Percentiles rank a stretch among this genome's conserved stretches.
Evolutionary conservation across 2,329 filamentous ascomycete species (phyloP).

Genomic region (Malbranchea zuffiana): DNA sequence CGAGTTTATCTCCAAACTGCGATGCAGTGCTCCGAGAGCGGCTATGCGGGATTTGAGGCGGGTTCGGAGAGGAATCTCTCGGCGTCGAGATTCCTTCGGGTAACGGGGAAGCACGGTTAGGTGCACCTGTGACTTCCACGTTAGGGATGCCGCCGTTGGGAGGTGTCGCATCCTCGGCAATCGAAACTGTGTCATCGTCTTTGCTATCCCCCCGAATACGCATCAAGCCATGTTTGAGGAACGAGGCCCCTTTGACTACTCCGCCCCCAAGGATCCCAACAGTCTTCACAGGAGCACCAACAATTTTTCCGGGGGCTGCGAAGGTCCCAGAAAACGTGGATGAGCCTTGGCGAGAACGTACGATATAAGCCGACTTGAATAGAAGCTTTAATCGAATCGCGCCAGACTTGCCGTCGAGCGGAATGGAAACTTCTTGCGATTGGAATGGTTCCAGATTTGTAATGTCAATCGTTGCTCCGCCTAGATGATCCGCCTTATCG

Average conservation of each 20-base stretch:
- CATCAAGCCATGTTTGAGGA: constrained; percentile 75
- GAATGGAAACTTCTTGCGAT: constrained; percentile 60
- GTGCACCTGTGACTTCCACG: constrained; percentile 18
- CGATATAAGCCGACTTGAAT: constrained; percentile 88
- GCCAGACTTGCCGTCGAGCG: constrained; percentile 82
- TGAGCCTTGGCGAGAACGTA: constrained; percentile 73
- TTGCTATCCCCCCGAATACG: constrained; percentile 34
- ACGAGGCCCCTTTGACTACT: constrained; percentile 80
- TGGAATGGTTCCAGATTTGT: constrained; percentile 75
- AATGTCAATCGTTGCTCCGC: constrained; percentile 63
- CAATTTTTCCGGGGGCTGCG: constrained; percentile 73
- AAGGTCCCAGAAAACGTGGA: constrained; percentile 91
- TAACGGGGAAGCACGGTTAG: constrained; percentile 37
- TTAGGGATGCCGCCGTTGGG: constrained; percentile 7
- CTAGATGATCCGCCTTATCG: constrained; percentile 86
- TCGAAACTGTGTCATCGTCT: constrained; percentile 14
- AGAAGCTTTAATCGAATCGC: constrained; percentile 70
- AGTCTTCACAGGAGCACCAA: constrained; percentile 92
- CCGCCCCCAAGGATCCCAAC: constrained; percentile 70
- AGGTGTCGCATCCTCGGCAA: constrained; percentile 8
- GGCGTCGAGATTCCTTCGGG: constrained; percentile 17
- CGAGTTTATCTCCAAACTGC: constrained; percentile 41
- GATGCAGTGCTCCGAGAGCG: constrained; percentile 41
- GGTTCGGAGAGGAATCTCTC: constrained; percentile 15
- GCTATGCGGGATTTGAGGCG: constrained; percentile 32